These are phyloP conservation scores for Monascus ruber DNA, from an alignment of 2,329 filamentous ascomycete species.

Conservation along the genomic window DNA sequence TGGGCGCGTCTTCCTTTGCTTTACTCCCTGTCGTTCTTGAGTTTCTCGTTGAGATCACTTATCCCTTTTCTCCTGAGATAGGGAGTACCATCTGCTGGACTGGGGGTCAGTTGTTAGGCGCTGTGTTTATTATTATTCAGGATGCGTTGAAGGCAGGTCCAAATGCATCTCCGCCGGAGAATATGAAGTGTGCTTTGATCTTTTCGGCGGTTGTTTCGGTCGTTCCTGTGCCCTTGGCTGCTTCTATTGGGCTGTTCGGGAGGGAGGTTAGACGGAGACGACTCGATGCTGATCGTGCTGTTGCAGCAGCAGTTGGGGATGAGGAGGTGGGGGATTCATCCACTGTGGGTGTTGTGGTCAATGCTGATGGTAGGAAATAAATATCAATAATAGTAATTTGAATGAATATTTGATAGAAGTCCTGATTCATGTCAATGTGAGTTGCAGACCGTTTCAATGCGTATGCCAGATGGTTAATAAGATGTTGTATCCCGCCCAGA, in stretches of 20 bases:
- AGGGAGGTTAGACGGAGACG: conserved; percentile 28
- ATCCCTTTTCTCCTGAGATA: conserved; percentile 77
- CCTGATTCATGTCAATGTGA: too few species aligned
- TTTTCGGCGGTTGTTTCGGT: conserved; percentile 66
- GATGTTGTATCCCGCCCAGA: too few species aligned
- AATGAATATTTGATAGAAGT: too few species aligned
- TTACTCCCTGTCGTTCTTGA: conserved; percentile 79
- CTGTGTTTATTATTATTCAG: conserved; percentile 71
- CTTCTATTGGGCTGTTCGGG: conserved; percentile 62
- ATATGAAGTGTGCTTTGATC: conserved; percentile 65
- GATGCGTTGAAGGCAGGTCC: conserved; percentile 52
- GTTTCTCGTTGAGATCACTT: conserved; percentile 74
- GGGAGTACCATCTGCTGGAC: conserved; percentile 76
- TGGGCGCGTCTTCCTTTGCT: conserved; percentile 70
- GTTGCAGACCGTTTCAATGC: too few species aligned
- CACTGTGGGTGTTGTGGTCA: conserved; percentile 6
- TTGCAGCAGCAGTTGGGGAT: conserved; percentile 4
- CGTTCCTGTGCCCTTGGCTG: conserved; percentile 53
- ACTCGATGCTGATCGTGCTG: conserved; percentile 28
- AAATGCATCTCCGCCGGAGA: conserved; percentile 47
- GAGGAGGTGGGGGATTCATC: too few species aligned
- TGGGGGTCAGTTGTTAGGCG: conserved; percentile 75
- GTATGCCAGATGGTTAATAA: too few species aligned
- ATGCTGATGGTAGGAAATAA: not conserved
- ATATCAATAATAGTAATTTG: too few species aligned